phyloP scores from a whole-genome alignment of 306 rosid species.

The Spatholobus suberectus region DNA sequence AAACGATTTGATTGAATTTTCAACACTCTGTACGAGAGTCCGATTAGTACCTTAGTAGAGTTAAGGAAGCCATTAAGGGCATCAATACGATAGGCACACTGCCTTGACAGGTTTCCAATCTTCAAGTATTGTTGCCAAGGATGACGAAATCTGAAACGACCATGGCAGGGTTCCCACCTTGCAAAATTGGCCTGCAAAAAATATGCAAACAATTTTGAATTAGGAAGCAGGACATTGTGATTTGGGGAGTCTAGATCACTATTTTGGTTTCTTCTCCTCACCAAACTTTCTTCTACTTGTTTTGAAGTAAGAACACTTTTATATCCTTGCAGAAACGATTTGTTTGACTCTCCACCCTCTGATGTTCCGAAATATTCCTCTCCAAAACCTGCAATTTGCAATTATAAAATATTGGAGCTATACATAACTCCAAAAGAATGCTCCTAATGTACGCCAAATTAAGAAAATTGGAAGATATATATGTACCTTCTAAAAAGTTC shows the following conservation, averaged over 20 bases:
- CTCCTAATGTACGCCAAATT: background rate
- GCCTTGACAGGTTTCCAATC: constrained; percentile 54
- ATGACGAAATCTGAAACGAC: constrained; percentile 50
- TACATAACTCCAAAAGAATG: constrained; percentile 8
- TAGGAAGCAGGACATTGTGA: background rate
- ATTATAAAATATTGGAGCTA: background rate
- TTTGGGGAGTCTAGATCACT: background rate
- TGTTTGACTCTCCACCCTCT: constrained; percentile 17
- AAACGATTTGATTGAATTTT: too few relatives aligned
- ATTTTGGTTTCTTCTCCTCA: constrained; percentile 25
- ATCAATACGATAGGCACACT: constrained; percentile 60
- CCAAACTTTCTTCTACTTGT: constrained; percentile 54
- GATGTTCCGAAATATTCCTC: constrained; percentile 42
- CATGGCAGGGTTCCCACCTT: constrained; percentile 66
- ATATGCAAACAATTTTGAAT: too few relatives aligned
- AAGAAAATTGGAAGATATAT: background rate
- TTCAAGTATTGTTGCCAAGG: constrained; percentile 66
- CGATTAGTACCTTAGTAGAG: constrained; percentile 30
- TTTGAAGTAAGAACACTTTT: constrained; percentile 56
- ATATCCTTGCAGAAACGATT: constrained; percentile 50
- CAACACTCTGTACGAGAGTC: background rate
- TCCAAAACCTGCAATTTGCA: constrained; percentile 48
- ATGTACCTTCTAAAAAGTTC: constrained; percentile 50
- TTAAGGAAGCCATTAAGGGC: constrained; percentile 51
- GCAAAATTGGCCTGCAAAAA: constrained; percentile 59